Evolutionary conservation across 805 yeast genomes (phyloP), one percentile per base, ranked within the genome.

Genomic region (Wickerhamiella kurtzmanii): DNA sequence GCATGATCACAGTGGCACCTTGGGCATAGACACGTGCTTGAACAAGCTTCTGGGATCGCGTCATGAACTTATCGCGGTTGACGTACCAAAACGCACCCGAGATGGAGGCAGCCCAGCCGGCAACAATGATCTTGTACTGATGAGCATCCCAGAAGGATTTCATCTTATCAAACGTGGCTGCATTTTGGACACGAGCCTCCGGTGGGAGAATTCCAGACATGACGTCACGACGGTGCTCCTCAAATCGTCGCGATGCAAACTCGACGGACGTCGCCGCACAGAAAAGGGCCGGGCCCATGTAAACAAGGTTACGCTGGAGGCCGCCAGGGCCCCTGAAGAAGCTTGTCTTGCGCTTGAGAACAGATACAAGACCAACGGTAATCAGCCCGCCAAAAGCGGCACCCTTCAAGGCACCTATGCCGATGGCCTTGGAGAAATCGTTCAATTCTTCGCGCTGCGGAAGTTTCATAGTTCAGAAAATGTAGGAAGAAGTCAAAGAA

Each of bases 11-110:
- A 1, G 94, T 82, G 46, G 82, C 65, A 53, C 82, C 85, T 65
- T 86, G 95, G 6, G 95, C 95, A 61, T 84, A 85, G 79, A 85
- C 85, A 76, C 95, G 80, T 28, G 94, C 94, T 63, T 82, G 88
- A 22, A 82, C 92, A 44, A 83, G 76, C 64, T 84, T 85, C 68
- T 85, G 95, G 2, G 89, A 65, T 53, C 71, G 72, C 44, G 85
- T 75, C 80, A 85, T 73, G 62, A 77, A 69, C 52, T 76, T 78
- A 62, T 85, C 95, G 54, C 74, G 75, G 68, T 82, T 79, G 43
- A 83, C 86, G 41, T 69, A 58, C 42, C 65, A 75, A 86, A 92
- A 85, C 3, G 94, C 80, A 2, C 87, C 94, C 54, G 72, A 82
- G 69, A 84, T 64, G 1, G 89, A 78, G 25, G 78, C 81, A 2